A percentile compares a stretch with the other conserved stretches of the same genome.
phyloP scores from a whole-genome alignment of 164 flowering plant species.

The Chimonanthus salicifolius region DNA sequence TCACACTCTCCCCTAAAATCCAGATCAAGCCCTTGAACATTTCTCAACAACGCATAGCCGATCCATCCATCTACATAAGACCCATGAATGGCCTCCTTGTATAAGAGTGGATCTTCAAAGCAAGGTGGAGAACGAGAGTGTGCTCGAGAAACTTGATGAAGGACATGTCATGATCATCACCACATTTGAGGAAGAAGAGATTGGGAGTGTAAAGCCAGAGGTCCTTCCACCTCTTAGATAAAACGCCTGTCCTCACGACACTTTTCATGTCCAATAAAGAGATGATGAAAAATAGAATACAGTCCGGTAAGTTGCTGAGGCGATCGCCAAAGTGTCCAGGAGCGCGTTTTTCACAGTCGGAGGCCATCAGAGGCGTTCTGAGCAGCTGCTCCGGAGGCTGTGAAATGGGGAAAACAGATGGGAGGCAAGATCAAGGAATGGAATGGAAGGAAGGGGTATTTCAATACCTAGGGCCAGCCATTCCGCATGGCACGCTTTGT shows the following conservation, averaged over 20 bases:
- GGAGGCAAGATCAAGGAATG: no score
- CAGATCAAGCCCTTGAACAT: background rate
- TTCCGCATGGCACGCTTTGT: no score
- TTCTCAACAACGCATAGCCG: background rate
- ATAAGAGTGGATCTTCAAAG: background rate
- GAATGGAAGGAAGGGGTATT: no score
- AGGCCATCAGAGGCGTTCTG: no score
- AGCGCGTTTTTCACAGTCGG: no score
- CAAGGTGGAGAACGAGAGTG: background rate
- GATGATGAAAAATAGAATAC: background rate
- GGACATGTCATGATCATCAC: background rate
- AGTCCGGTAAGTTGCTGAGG: background rate
- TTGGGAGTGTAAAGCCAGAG: background rate
- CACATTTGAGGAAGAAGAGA: background rate
- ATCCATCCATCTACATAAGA: background rate
- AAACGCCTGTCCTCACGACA: background rate
- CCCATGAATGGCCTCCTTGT: background rate
- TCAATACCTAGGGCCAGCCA: no score
- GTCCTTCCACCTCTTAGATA: conserved; percentile 5
- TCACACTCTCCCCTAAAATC: background rate
- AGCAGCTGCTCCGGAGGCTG: no score
- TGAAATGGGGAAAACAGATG: no score
- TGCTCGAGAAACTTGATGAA: background rate
- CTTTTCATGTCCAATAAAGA: background rate
- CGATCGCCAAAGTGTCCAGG: background rate